Base-by-base conservation (phyloP, 441 rosid species). In the Viola pubescens region DNA sequence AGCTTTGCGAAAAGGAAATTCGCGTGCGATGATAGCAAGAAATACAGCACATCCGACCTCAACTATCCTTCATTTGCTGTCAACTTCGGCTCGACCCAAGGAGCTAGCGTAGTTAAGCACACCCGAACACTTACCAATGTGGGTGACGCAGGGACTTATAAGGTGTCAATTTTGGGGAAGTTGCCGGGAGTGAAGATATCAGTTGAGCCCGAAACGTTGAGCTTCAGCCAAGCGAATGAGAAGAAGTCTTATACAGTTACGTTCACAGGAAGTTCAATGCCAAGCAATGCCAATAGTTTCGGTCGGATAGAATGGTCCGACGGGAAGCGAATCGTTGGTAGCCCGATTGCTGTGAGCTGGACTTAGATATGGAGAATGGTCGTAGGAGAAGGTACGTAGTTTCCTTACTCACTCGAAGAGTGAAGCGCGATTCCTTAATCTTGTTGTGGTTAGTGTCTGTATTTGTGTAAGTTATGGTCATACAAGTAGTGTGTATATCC, bases 311-410 rank as follows among this genome's bases (percentile, higher is more conserved):
- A 81, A 70, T 91, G 98, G 98, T 76, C 91, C 9, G 85, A 87
- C 51, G 91, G 85, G 69, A 87, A 83, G 59, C 76, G 74, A 64
- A 72, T 58, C 41, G 98, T 88, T 11, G 81, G 74, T 6, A 91
- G 94, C 67, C 87, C 98, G 7, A 74, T 91, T 50, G 96, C 95
- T 1, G 54, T 91, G 70, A 82, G 68, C 65, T 88, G 96, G 96
- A 66, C 68, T 54, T 83, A 77, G 56, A 52, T 16, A n/a, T 26
- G 19, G 6, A n/a, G 26, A 26, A 26, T 26, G 34, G 34, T 26
- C 3, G 2, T 26, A 26, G 34, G 34, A 26, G 34, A 26, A 26
- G 34, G 34, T 26, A 26, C 34, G 2, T 26, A 26, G 34, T 26
- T 26, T 26, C 34, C 41, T 55, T 12, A 6, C 63, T 59, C 61